Conservation (phyloP, 1,139 yeast genomes). For the Komagataea norvegica region DNA sequence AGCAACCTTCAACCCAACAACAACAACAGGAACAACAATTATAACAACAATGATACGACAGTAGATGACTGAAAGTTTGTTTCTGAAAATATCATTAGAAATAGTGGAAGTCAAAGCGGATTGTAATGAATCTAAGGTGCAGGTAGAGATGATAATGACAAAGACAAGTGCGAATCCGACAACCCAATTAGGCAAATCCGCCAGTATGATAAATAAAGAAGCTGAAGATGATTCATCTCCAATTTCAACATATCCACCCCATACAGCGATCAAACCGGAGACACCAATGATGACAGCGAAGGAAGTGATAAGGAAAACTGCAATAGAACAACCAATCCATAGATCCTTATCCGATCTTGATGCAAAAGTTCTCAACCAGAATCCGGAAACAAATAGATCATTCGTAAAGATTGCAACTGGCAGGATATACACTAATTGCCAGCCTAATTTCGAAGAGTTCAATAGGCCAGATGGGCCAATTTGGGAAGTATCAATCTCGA, state of each 20-base stretch:
- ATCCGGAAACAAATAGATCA: conserved; percentile 85
- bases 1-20: conserved; percentile 77
- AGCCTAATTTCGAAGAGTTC: conserved; percentile 66
- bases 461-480: conserved; percentile 65
- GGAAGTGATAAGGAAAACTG: conserved; percentile 59
- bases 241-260: conserved; percentile 73
- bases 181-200: conserved; percentile 82
- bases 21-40: conserved; percentile 78
- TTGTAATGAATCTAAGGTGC: conserved; percentile 85
- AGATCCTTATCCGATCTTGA: conserved; percentile 74
- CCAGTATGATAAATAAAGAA: conserved; percentile 61
- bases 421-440: conserved; percentile 84
- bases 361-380: conserved; percentile 94
- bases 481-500: conserved; percentile 58
- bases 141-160: conserved; percentile 68
- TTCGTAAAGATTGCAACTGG: conserved; percentile 85
- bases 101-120: conserved; percentile 86
- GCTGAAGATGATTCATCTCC: conserved; percentile 56
- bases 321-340: conserved; percentile 68
- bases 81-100: conserved; percentile 85
- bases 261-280: conserved; percentile 84
- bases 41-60: conserved; percentile 69
- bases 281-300: conserved; percentile 71
- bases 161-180: conserved; percentile 79
- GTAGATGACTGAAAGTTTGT: conserved; percentile 61